Evolutionary conservation across 164 flowering plant genomes (phyloP).

Genomic region (Liquidambar formosana): DNA sequence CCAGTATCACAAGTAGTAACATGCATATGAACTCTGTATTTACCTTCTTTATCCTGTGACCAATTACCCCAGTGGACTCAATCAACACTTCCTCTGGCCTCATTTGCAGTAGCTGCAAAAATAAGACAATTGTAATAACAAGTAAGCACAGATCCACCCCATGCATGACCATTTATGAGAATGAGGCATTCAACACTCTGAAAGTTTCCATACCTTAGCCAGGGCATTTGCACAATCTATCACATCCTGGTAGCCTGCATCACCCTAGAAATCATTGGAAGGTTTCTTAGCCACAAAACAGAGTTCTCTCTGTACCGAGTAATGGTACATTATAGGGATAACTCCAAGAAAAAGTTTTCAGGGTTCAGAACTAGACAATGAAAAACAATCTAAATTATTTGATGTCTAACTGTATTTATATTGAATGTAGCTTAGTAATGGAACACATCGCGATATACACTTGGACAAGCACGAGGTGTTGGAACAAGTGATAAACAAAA

Average conservation of each 20-base stretch:
- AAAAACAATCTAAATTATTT: not conserved
- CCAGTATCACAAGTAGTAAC: not conserved
- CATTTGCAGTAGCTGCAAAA: constrained; percentile 63
- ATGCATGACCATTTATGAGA: not conserved
- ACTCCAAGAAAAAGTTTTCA: not conserved
- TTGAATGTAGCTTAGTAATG: not conserved
- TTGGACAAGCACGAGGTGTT: not conserved
- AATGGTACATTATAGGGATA: not conserved
- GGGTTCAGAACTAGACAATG: not conserved
- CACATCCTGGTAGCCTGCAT: constrained; percentile 91
- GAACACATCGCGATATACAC: not conserved
- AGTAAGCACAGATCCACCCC: not conserved
- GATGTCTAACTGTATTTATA: not conserved
- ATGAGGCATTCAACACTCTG: not conserved
- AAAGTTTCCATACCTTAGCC: constrained; percentile 54
- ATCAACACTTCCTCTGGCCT: constrained; percentile 69
- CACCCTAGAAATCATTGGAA: constrained; percentile 61
- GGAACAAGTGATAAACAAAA: not conserved
- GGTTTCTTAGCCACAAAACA: constrained; percentile 11
- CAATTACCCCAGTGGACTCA: constrained; percentile 97
- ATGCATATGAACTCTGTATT: not conserved
- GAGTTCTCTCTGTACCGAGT: not conserved
- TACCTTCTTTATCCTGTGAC: constrained; percentile 92
- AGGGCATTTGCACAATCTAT: constrained; percentile 71
- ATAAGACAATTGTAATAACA: not conserved